phyloP scores from a whole-genome alignment of 2,329 filamentous ascomycete genomes.

The Simplicillium sp. region DNA sequence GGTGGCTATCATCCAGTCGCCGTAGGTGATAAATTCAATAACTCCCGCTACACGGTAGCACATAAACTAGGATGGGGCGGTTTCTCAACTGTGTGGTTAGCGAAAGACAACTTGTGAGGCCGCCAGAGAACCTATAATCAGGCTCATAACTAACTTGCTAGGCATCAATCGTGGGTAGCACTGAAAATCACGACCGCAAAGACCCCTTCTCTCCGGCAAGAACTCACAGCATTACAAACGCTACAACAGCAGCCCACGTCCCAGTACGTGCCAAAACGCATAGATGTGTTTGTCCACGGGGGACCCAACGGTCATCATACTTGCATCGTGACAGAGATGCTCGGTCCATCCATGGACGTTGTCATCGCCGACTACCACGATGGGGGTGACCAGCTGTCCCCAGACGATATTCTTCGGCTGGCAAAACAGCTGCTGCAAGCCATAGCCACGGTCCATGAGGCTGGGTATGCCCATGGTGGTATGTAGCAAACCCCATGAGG shows the following conservation, averaged over 20 bases:
- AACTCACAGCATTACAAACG: background rate
- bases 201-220: background rate
- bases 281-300: conserved; percentile 5
- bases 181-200: background rate
- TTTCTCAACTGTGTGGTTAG: conserved; percentile 33
- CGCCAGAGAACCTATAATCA: background rate
- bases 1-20: conserved; percentile 29
- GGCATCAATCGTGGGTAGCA: background rate
- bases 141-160: background rate
- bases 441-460: conserved; percentile 16
- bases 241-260: background rate
- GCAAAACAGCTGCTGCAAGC: conserved; percentile 17
- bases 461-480: conserved; percentile 20
- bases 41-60: conserved; percentile 25
- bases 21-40: conserved; percentile 24
- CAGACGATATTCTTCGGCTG: conserved; percentile 15
- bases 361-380: conserved; percentile 13
- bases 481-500: conserved; percentile 5
- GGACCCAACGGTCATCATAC: conserved; percentile 19
- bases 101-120: conserved; percentile 13
- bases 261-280: background rate
- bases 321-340: conserved; percentile 22
- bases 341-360: conserved; percentile 18
- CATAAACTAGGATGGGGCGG: conserved; percentile 30
- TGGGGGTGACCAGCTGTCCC: conserved; percentile 11